Conservation (phyloP, 2,329 filamentous ascomycete species). For the Fusarium sp. region DNA sequence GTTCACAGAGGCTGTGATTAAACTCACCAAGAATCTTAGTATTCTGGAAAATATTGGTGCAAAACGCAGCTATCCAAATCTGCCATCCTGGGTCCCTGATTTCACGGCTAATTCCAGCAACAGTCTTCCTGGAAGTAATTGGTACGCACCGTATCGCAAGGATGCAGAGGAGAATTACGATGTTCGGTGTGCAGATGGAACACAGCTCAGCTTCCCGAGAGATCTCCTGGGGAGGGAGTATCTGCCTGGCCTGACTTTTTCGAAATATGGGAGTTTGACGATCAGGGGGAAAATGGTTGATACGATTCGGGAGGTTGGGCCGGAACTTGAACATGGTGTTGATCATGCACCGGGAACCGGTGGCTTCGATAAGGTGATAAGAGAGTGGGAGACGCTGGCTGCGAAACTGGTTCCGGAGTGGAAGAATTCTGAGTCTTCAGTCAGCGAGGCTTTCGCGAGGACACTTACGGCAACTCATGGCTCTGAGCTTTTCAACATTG, state of each 20-base stretch:
- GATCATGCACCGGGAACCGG: neutral
- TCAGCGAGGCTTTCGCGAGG: neutral
- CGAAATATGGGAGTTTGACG: neutral
- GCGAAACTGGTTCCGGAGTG: neutral
- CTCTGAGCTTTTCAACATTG: fast-evolving
- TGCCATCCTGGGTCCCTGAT: conserved; percentile 24
- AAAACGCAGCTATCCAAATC: neutral
- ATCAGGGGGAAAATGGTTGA: conserved; percentile 12
- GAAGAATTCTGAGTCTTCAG: neutral
- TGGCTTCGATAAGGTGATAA: neutral
- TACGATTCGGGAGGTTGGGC: neutral
- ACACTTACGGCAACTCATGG: neutral
- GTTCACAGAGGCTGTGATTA: conserved; percentile 1
- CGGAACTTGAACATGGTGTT: neutral
- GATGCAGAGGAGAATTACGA: neutral
- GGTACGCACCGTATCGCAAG: neutral
- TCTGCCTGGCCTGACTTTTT: neutral
- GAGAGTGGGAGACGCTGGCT: neutral
- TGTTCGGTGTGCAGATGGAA: neutral
- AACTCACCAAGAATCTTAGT: neutral
- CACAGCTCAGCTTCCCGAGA: neutral
- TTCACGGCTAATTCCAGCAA: neutral
- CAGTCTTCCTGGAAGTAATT: neutral
- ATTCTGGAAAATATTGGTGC: neutral
- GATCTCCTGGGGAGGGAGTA: neutral